phyloP scores from a whole-genome alignment of 371 early-diverging fungal species.

The Phascolomyces articulosus region DNA sequence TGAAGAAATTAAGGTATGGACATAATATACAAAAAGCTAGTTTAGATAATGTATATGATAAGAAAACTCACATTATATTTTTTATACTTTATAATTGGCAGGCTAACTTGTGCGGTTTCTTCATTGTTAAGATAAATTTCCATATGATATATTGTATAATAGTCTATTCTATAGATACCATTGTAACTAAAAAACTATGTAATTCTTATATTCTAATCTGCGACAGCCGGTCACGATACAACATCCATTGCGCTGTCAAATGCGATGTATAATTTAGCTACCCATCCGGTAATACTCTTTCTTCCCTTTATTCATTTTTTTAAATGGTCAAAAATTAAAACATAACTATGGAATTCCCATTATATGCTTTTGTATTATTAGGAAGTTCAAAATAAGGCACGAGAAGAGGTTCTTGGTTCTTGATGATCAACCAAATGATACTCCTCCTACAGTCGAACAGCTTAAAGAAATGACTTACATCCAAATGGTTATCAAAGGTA shows the following conservation, averaged over 20 bases:
- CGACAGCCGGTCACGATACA: constrained; percentile 53
- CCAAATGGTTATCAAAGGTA: constrained; percentile 37
- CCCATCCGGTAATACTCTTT: constrained; percentile 10
- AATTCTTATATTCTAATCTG: neutral
- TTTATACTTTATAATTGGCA: constrained; percentile 16
- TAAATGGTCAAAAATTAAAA: too few species aligned
- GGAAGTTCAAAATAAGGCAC: constrained; percentile 48
- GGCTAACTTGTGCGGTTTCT: constrained; percentile 22
- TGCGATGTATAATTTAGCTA: constrained; percentile 31
- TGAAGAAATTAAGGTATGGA: constrained; percentile 31
- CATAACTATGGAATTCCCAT: too few species aligned
- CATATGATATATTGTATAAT: neutral
- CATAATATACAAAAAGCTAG: too few species aligned
- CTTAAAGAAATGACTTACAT: constrained; percentile 44
- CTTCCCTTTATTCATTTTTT: too few species aligned
- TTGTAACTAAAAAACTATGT: too few species aligned
- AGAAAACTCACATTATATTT: too few species aligned
- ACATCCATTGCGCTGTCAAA: constrained; percentile 35
- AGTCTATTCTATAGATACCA: too few species aligned
- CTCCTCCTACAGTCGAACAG: constrained; percentile 47
- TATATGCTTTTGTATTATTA: too few species aligned
- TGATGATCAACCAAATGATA: constrained; percentile 41
- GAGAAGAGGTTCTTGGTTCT: constrained; percentile 50
- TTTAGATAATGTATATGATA: neutral
- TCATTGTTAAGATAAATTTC: constrained; percentile 10